These are phyloP conservation scores for Astrocystis sublimbata DNA, from an alignment of 495 filamentous ascomycete genomes.

Conservation along the genomic window DNA sequence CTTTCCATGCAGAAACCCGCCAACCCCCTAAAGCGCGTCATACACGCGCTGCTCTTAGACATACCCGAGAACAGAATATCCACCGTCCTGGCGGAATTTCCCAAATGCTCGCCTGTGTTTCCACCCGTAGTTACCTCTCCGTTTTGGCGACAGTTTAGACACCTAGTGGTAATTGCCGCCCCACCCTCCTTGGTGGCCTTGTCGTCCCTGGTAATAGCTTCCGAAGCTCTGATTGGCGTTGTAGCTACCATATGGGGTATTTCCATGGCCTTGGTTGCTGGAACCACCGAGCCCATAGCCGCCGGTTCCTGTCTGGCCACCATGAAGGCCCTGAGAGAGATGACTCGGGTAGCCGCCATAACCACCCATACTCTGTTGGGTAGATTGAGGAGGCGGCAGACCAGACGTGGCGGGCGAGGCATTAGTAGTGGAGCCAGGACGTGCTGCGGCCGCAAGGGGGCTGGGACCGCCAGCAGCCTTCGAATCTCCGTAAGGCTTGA, in stretches of 20 bases:
- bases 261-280: slow-evolving; percentile 61
- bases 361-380: slow-evolving; percentile 58
- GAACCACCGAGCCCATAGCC: slow-evolving; percentile 68
- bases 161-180: slow-evolving; percentile 67
- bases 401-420: slow-evolving; percentile 64
- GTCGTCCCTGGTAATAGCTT: slow-evolving; percentile 54
- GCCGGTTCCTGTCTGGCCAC: slow-evolving; percentile 64
- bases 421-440: slow-evolving; percentile 84
- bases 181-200: slow-evolving; percentile 58
- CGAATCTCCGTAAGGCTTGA: slow-evolving; percentile 72
- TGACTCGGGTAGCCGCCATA: slow-evolving; percentile 77
- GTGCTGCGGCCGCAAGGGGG: slow-evolving; percentile 75
- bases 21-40: slow-evolving; percentile 30
- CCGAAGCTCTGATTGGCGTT: slow-evolving; percentile 55
- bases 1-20: slow-evolving; percentile 30
- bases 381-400: slow-evolving; percentile 74
- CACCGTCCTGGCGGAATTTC: slow-evolving; percentile 17
- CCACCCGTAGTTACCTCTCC: slow-evolving; percentile 8
- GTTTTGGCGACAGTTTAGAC: slow-evolving; percentile 21
- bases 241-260: slow-evolving; percentile 53
- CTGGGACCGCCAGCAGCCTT: slow-evolving; percentile 76
- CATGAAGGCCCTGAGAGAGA: slow-evolving; percentile 63
- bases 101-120: slow-evolving; percentile 5
- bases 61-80: slow-evolving; percentile 31
- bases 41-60: slow-evolving; percentile 22